Percentiles rank a stretch among this genome's conserved stretches.
These are phyloP conservation scores for Hymenoscyphus albidus DNA, from an alignment of 2,329 filamentous ascomycete genomes.

Conservation along the genomic window DNA sequence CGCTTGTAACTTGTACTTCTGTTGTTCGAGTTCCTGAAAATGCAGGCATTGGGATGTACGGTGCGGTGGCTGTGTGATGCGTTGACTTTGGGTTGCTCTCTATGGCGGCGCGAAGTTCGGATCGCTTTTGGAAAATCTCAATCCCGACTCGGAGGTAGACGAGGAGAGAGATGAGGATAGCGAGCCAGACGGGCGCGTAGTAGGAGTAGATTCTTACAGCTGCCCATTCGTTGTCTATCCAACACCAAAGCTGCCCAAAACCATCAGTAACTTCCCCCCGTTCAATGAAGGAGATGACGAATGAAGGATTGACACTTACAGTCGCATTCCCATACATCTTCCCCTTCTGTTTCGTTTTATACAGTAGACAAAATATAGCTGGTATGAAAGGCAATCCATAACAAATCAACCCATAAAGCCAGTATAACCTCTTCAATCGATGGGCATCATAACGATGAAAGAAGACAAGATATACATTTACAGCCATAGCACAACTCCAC, in stretches of 20 bases:
- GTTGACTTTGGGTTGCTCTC: neutral
- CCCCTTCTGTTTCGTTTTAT: constrained; percentile 36
- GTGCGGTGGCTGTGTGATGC: constrained; percentile 15
- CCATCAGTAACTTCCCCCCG: neutral
- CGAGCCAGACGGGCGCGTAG: constrained; percentile 67
- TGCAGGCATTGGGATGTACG: constrained; percentile 25
- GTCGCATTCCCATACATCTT: constrained; percentile 39
- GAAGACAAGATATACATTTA: constrained; percentile 59
- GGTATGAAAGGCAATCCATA: constrained; percentile 55
- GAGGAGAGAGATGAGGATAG: constrained; percentile 56
- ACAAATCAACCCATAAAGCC: constrained; percentile 49
- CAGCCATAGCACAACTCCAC: constrained; percentile 57
- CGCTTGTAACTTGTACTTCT: constrained; percentile 24
- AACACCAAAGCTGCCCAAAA: constrained; percentile 63
- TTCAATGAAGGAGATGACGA: neutral
- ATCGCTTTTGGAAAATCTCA: constrained; percentile 64
- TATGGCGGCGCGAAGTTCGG: constrained; percentile 47
- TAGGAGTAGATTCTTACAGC: constrained; percentile 70
- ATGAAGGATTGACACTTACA: constrained; percentile 16
- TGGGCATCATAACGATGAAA: constrained; percentile 50
- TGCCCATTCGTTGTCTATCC: constrained; percentile 65
- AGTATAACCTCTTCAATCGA: constrained; percentile 50
- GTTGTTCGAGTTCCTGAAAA: constrained; percentile 24
- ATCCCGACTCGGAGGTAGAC: constrained; percentile 64
- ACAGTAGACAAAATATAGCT: constrained; percentile 51